Base-by-base conservation (phyloP, 495 filamentous ascomycete genomes). In the Aspergillus heteromorphus region DNA sequence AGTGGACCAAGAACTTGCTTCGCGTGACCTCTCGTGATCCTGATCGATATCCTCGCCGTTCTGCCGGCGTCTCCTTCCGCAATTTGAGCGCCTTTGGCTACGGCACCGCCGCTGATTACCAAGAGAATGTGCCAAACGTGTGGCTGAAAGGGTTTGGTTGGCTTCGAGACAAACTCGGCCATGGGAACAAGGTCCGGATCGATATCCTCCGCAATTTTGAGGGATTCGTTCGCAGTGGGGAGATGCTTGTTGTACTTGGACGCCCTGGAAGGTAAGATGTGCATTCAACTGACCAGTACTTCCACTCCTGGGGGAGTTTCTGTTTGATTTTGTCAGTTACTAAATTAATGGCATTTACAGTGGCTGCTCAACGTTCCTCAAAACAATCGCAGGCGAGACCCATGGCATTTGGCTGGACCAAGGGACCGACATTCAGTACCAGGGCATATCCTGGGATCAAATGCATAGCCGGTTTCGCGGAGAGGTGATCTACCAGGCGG, bases 241-340 rank as follows among this genome's bases (percentile, higher is more conserved):
- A 92, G 73, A 90, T 93, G 87, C 60, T 89, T 8, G 79, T 91
- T 2, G 89, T 91, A 0, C 71, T 93, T 19, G 89, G 89, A 17
- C 83, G 86, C 41, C 89, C 89, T 3, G 89, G 89, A 56, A 71
- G 68, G 70, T 73, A 56, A 58, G 51, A 36, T 78, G 16, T 20
- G 1, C 19, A 60, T 45, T 55, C 29, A 54, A 27, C n/a, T n/a
- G n/a, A n/a, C n/a, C n/a, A n/a, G n/a, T n/a, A n/a, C n/a, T n/a
- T n/a, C n/a, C n/a, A n/a, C n/a, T n/a, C n/a, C n/a, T n/a, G n/a
- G n/a, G n/a, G n/a, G 18, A 5, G 4, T 23, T 48, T 36, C 20
- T 16, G n/a, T 18, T 19, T 10, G 31, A 43, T 31, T 4, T 20
- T 18, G 34, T 45, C 7, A 13, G 31, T 27, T n/a, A 7, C 48